Conservation (phyloP, 1,139 yeast genomes). For the Candida neerlandica region DNA sequence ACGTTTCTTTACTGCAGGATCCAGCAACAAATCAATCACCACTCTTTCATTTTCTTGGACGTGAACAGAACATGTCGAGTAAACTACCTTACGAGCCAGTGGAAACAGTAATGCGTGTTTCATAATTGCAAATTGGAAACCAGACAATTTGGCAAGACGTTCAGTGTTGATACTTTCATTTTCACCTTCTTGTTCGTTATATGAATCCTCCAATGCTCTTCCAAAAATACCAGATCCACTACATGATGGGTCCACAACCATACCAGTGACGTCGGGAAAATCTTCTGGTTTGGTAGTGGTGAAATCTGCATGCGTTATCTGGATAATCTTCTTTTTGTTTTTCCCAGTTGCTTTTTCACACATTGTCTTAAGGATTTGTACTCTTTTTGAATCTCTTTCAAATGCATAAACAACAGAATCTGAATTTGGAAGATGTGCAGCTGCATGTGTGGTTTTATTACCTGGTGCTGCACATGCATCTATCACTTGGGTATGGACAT, state of each 20-base stretch:
- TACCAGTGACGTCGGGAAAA: conserved; percentile 68
- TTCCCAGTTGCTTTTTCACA: conserved; percentile 73
- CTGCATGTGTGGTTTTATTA: conserved; percentile 91
- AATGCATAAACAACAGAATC: conserved; percentile 63
- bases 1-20: conserved; percentile 53
- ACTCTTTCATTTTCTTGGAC: conserved; percentile 93
- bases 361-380: conserved; percentile 76
- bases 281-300: conserved; percentile 67
- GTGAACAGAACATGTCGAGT: conserved; percentile 94
- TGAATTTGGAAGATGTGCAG: conserved; percentile 50
- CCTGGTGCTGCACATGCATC: conserved; percentile 99
- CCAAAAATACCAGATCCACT: conserved; percentile 98
- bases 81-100: conserved; percentile 73
- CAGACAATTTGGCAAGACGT: conserved; percentile 72
- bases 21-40: conserved; percentile 73
- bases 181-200: conserved; percentile 32
- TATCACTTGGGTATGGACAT: conserved; percentile 60
- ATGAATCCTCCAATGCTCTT: conserved; percentile 60
- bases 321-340: conserved; percentile 48
- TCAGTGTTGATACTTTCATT: conserved; percentile 48
- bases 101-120: conserved; percentile 89
- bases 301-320: conserved; percentile 81
- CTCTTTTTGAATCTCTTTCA: conserved; percentile 79
- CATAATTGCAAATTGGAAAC: conserved; percentile 84
- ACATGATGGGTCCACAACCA: conserved; percentile 95